Base-by-base conservation (phyloP, 192 early-diverging fungal genomes). In the Coemansia sp. region DNA sequence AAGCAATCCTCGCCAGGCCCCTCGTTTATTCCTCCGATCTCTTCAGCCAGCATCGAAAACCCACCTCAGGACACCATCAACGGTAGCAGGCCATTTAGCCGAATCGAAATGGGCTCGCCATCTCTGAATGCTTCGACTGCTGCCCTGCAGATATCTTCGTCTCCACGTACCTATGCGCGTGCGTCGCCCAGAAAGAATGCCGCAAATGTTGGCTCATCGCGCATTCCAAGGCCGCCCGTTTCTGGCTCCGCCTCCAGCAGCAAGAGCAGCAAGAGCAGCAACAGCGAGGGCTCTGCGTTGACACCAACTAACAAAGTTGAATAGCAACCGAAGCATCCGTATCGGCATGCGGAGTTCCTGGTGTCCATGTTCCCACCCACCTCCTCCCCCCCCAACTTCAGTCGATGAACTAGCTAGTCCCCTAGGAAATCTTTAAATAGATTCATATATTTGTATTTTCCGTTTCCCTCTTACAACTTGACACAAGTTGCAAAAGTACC, bases 401-500 rank as follows among this genome's bases (percentile, higher is more conserved):
- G 58, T 76, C 24, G 68, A 70, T 45, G 68, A 70, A 23, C 68
- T 76, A 8, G 46, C 68, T 6, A 64, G 52, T 52, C 63, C 73
- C 3, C 60, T 76, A 24, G 34, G 51, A 12, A 69, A 62, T 6
- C 56, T 75, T 34, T 75, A 56, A 73, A 41, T 12, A 5, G 16
- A 53, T 9, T 7, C 6, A 0, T 26, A 14, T 16, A 1, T 26
- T 53, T 53, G 51, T 53, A 53, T 21, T 53, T 53, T 30, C 30
- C 30, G 11, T 46, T 46, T n/a, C n/a, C 44, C 5, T 0, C 14
- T 53, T 53, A 23, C 24, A 4, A 7, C 12, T 26, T 53, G 6
- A 3, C 30, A 30, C 1, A 30, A 3, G 30, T 30, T 30, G 30
- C 30, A 2, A 30, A 30, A 30, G 30, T 30, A 3, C 3, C 30